Evolutionary conservation across 129 eudicot genomes (phyloP), one percentile per base, ranked within the genome.

Genomic region (Pulicaria dysenterica): DNA sequence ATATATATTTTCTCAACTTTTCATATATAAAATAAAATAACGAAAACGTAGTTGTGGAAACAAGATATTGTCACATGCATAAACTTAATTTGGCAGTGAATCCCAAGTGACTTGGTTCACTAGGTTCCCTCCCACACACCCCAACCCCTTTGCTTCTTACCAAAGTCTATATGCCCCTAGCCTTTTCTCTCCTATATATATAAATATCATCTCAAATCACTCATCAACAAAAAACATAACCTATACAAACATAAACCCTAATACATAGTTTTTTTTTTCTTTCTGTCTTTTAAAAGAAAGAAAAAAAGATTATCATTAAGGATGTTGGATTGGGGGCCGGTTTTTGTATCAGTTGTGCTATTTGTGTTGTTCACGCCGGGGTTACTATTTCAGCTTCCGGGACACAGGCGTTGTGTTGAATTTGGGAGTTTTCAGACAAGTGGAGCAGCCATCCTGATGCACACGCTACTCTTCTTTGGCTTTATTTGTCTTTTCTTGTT

Each of bases 321-420:
- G 49, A 82, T 82, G 89, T 69, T 78, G 58, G 87, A 89, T 60
- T 89, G 92, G 90, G 96, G 88, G 0, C 96, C 92, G 41, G 77
- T 89, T 15, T 80, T 89, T 17, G 84, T 89, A 37, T 78, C 88
- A 2, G 84, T 76, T 79, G 57, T 86, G 24, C 89, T 89, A 37
- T 89, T 89, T 40, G 79, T 89, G 37, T 69, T 89, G 62, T 80
- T 89, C 15, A 73, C 92, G 5, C 90, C 96, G 4, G 96, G 96
- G 19, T 70, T 89, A 60, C 70, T 89, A 24, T 89, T 89, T 72
- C 88, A 89, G 53, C 58, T 89, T 4, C 92, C 96, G 2, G 96
- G 88, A 7, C 78, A 80, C 7, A 80, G 68, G 7, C 75, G 85
- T 3, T 79, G 85, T 64, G 82, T 89, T 7, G 96, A 89, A 62